A percentile compares a stretch with the other conserved stretches of the same genome.
These are phyloP conservation scores for Talaromyces nanjingensis DNA, from an alignment of 495 filamentous ascomycete genomes.

Conservation along the genomic window DNA sequence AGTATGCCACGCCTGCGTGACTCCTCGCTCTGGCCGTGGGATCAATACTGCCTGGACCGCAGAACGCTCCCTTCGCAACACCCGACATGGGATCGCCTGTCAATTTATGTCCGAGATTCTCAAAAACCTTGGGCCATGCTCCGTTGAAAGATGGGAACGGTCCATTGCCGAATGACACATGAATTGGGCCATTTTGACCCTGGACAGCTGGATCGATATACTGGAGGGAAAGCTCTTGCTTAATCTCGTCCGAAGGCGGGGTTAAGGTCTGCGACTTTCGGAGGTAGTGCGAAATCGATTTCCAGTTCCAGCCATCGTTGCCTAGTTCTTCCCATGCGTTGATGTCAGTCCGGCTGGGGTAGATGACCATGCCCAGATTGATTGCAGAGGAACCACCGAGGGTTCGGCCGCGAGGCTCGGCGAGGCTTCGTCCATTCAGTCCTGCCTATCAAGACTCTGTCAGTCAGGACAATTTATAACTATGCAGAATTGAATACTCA, in stretches of 20 bases:
- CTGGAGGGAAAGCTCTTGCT: constrained; percentile 11
- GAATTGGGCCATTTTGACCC: constrained; percentile 18
- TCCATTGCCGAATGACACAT: constrained; percentile 15
- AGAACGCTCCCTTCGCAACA: too few relatives aligned
- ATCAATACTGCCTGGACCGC: too few relatives aligned
- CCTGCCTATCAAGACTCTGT: constrained; percentile 12
- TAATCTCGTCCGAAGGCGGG: constrained; percentile 10
- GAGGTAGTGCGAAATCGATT: constrained; percentile 36
- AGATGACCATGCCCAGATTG: constrained; percentile 44
- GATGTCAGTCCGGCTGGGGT: constrained; percentile 28
- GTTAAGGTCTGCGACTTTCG: constrained; percentile 19
- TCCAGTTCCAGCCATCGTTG: constrained; percentile 44
- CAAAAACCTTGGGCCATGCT: too few relatives aligned
- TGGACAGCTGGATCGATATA: constrained; percentile 12
- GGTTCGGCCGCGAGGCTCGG: constrained; percentile 37
- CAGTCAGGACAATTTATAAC: neutral
- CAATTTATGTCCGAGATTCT: too few relatives aligned
- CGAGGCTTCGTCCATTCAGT: constrained; percentile 17
- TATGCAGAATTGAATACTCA: constrained; percentile 9
- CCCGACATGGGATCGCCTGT: too few relatives aligned
- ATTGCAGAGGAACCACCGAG: constrained; percentile 50
- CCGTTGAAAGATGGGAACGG: too few relatives aligned
- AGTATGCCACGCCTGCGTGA: too few relatives aligned
- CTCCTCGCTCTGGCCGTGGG: too few relatives aligned
- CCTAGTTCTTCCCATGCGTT: constrained; percentile 45